These are phyloP conservation scores for Candida dendrica DNA, from an alignment of 805 yeast species.

Conservation along the genomic window DNA sequence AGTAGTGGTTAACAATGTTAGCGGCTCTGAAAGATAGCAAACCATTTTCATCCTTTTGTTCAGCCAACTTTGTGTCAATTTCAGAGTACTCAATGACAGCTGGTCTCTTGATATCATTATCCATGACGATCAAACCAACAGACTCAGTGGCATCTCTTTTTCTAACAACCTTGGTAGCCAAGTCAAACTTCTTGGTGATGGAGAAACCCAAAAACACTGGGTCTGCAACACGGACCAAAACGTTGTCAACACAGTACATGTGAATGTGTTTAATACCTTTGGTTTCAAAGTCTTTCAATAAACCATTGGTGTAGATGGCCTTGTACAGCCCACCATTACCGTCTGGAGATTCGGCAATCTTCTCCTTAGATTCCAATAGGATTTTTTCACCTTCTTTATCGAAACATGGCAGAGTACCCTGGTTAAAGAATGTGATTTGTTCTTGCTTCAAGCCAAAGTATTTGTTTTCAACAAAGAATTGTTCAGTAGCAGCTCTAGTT, in stretches of 20 bases:
- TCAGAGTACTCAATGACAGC: slow-evolving; percentile 95
- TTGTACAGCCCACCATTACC: slow-evolving; percentile 97
- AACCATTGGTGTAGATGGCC: slow-evolving; percentile 59
- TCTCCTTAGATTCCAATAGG: slow-evolving; percentile 46
- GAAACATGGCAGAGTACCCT: slow-evolving; percentile 92
- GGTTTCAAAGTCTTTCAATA: slow-evolving; percentile 57
- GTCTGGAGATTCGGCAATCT: slow-evolving; percentile 84
- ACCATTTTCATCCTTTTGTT: slow-evolving; percentile 50
- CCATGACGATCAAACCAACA: slow-evolving; percentile 86
- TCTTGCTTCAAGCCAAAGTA: slow-evolving; percentile 62
- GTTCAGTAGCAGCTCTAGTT: slow-evolving; percentile 69
- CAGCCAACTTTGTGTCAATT: slow-evolving; percentile 67
- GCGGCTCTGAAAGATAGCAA: slow-evolving; percentile 82
- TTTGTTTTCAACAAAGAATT: slow-evolving; percentile 50
- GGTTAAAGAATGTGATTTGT: slow-evolving; percentile 79
- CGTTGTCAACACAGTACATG: slow-evolving; percentile 96
- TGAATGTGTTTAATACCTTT: slow-evolving; percentile 84
- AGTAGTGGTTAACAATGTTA: slow-evolving; percentile 94
- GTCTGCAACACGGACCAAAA: slow-evolving; percentile 86
- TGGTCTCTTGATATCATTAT: slow-evolving; percentile 47
- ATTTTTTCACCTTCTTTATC: slow-evolving; percentile 61
- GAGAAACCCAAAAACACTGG: slow-evolving; percentile 84
- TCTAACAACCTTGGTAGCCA: slow-evolving; percentile 93
- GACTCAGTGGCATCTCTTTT: slow-evolving; percentile 82
- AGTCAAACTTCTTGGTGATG: slow-evolving; percentile 51